Evolutionary conservation across 768 basidiomycete species (phyloP).

Genomic region (Naganishia vishniacii): DNA sequence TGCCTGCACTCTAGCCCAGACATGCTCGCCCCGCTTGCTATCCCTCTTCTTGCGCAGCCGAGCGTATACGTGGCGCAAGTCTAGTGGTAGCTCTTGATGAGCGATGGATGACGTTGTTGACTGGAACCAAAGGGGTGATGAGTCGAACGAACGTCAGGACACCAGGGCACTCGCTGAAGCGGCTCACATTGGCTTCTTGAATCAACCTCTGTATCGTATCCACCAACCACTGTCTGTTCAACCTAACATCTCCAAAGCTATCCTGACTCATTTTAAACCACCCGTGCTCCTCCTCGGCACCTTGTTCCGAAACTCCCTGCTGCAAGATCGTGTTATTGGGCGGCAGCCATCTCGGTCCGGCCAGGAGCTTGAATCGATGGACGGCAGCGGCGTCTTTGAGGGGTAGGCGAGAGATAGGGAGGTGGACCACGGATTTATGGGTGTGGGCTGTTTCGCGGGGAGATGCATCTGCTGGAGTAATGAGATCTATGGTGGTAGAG

Average conservation of each 20-base stretch:
- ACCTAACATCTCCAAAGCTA: slow-evolving; percentile 68
- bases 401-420: slow-evolving; percentile 61
- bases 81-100: slow-evolving; percentile 62
- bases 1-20: slow-evolving; percentile 49
- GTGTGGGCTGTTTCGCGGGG: slow-evolving; percentile 14
- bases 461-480: slow-evolving; percentile 37
- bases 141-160: slow-evolving; percentile 18
- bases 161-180: background rate
- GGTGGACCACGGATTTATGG: slow-evolving; percentile 21
- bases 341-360: slow-evolving; percentile 79
- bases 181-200: slow-evolving; percentile 73
- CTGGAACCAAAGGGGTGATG: slow-evolving; percentile 18
- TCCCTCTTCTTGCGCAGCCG: slow-evolving; percentile 66
- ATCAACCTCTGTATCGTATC: slow-evolving; percentile 75
- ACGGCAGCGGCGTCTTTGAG: slow-evolving; percentile 60
- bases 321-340: slow-evolving; percentile 64
- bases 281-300: slow-evolving; percentile 55
- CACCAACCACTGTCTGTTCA: slow-evolving; percentile 93
- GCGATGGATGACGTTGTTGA: slow-evolving; percentile 53
- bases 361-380: slow-evolving; percentile 81
- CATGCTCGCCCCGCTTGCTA: slow-evolving; percentile 54
- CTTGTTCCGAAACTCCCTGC: slow-evolving; percentile 28
- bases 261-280: slow-evolving; percentile 89
- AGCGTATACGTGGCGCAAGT: slow-evolving; percentile 70
- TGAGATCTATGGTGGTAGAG: slow-evolving; percentile 62